A percentile compares a stretch with the other conserved stretches of the same genome.
phyloP scores from a whole-genome alignment of 208 protist genomes.

The Histomonas meleagridis region DNA sequence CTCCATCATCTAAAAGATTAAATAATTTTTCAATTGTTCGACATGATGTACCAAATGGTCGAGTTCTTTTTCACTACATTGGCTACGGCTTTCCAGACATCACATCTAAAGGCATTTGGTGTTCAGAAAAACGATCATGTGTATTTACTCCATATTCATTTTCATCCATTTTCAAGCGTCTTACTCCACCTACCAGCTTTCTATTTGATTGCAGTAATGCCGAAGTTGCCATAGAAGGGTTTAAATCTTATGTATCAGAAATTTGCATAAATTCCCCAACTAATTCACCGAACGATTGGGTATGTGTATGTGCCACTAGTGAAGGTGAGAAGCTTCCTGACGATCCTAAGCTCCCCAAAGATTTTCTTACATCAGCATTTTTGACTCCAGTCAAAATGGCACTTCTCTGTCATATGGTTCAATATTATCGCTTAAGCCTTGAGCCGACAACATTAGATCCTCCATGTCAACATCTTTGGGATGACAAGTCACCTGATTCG shows the following conservation, averaged over 20 bases:
- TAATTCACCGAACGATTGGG: background rate
- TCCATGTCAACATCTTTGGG: background rate
- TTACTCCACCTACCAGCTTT: background rate
- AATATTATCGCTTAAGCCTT: background rate
- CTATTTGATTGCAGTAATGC: background rate
- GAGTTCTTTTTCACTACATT: slow-evolving; percentile 11
- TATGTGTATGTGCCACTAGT: background rate
- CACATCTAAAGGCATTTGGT: background rate
- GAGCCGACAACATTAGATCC: background rate
- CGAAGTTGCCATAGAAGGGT: background rate
- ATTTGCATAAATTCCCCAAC: background rate
- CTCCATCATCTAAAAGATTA: background rate
- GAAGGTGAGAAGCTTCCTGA: background rate
- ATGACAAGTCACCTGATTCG: background rate
- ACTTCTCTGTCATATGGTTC: background rate
- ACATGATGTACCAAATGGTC: background rate
- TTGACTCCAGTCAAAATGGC: background rate
- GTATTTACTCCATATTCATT: background rate
- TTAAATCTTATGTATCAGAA: background rate
- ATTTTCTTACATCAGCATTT: background rate
- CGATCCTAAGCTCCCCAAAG: background rate
- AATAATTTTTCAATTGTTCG: background rate
- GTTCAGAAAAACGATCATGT: background rate
- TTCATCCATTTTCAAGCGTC: background rate
- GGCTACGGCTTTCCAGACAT: background rate